Conservation (phyloP, 148 eudicot species). For the Rhododendron vialii region DNA sequence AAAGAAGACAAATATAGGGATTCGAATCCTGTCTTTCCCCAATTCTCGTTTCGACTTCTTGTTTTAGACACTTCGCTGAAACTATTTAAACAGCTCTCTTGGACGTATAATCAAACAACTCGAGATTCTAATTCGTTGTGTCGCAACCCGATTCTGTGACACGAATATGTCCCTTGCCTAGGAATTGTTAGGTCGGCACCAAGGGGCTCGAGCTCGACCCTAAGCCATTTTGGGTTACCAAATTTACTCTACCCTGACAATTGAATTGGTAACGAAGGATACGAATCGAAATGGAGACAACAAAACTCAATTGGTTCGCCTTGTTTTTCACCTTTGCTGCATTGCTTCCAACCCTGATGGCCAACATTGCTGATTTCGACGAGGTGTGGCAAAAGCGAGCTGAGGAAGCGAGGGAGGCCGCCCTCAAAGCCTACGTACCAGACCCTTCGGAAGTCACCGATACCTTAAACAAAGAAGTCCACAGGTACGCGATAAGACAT, state of each 20-base stretch:
- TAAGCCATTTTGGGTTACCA: neutral
- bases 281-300: neutral
- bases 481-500: slow-evolving; percentile 26
- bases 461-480: slow-evolving; percentile 47
- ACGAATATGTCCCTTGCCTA: neutral
- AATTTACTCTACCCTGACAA: neutral
- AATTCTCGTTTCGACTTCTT: neutral
- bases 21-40: neutral
- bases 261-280: neutral
- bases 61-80: neutral
- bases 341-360: slow-evolving; percentile 11
- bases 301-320: slow-evolving; percentile 1
- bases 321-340: slow-evolving; percentile 13
- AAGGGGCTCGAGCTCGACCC: neutral
- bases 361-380: slow-evolving; percentile 21
- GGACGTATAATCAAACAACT: neutral
- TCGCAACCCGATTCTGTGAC: neutral
- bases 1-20: neutral
- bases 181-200: neutral
- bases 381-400: slow-evolving; percentile 35
- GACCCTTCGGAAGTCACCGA: slow-evolving; percentile 40
- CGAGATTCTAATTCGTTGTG: neutral
- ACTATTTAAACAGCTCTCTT: neutral
- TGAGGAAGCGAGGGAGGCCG: slow-evolving; percentile 28
- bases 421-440: slow-evolving; percentile 30